Evolutionary conservation across 2,329 filamentous ascomycete species (phyloP), one percentile per base, ranked within the genome.

Genomic region (Beauveria pseudobassiana): DNA sequence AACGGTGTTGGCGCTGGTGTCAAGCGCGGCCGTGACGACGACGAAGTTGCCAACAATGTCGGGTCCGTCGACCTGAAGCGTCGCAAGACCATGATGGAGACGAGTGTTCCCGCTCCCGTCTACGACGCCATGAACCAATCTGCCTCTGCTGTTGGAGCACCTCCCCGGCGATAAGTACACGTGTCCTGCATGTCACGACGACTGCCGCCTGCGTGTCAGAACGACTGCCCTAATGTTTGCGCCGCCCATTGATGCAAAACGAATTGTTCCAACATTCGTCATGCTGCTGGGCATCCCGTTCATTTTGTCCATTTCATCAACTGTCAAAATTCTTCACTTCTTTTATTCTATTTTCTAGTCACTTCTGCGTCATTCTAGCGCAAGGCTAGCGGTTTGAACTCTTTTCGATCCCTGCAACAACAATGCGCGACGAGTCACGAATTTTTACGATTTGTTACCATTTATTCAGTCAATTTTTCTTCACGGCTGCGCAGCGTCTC

Each of bases 21-120:
- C 58, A 82, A 82, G 71, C 73, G 80, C 59, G 75, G 77, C 3
- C 78, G 80, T 12, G 79, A 82, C 38, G 87, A 91, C 38, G 83
- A 86, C 22, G 85, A 88, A 26, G 24, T 10, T 28, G 78, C 80
- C 24, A 64, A 89, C 14, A 83, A 87, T 24, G 81, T 72, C 67
- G 69, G 68, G 12, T 84, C 87, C 50, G 76, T 86, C 64, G 83
- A 89, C 24, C 74, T 88, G 63, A 96, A 96, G 78, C 86, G 91
- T 67, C 87, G 90, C 65, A 93, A 93, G 79, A 93, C 89, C 0
- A 80, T 89, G 66, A 82, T 85, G 65, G 87, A 90, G 67, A 77
- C 80, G 12, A 76, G 78, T 2, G 78, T 82, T n/a, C 75, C 81
- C 26, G 73, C 77, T 24, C 75, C 81, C 24, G 73, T 72, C 20